Base-by-base conservation (phyloP, 2,329 filamentous ascomycete species). In the Apiospora phragmitis region DNA sequence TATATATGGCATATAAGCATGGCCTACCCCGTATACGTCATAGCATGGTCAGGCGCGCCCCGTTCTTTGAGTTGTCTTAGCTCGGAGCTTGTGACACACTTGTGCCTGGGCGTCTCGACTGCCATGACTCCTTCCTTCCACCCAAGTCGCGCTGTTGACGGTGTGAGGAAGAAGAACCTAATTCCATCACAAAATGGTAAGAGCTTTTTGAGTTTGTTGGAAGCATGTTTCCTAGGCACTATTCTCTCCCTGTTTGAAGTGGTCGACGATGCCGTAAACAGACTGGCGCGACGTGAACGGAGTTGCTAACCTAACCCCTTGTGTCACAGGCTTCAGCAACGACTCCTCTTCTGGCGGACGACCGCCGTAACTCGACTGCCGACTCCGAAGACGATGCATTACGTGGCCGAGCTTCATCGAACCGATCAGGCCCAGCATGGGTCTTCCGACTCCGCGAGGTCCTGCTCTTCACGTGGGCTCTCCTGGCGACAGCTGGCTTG, bases 381-480 rank as follows among this genome's bases (percentile, higher is more conserved):
- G 75, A 75, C 51, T 74, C 79, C 41, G 81, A 83, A 73, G 81
- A 83, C 70, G 80, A 81, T 70, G 78, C 78, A 4, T 75, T 82
- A 38, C 76, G 80, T 38, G 79, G 77, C 68, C 74, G 71, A 68
- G 73, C 80, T 70, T 71, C 67, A 71, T 72, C 77, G 65, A 75
- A 75, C 35, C 73, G 73, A 51, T 29, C 70, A 65, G 71, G 73
- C 66, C 73, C 72, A 62, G 71, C 76, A 70, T 74, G 77, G 75
- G 69, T 81, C 80, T 71, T 73, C 71, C 88, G 89, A 80, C 80
- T 88, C 70, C 89, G 92, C 72, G 94, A 98, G 79, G 81, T 93
- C 68, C 88, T 91, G 32, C 83, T 97, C 73, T 95, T 97, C 79
- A 82, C 88, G 67, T 97, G 95, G 94, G 94, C 94, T 6, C 81